These are phyloP conservation scores for Boletus edulis DNA, from an alignment of 768 basidiomycete species.

Conservation along the genomic window DNA sequence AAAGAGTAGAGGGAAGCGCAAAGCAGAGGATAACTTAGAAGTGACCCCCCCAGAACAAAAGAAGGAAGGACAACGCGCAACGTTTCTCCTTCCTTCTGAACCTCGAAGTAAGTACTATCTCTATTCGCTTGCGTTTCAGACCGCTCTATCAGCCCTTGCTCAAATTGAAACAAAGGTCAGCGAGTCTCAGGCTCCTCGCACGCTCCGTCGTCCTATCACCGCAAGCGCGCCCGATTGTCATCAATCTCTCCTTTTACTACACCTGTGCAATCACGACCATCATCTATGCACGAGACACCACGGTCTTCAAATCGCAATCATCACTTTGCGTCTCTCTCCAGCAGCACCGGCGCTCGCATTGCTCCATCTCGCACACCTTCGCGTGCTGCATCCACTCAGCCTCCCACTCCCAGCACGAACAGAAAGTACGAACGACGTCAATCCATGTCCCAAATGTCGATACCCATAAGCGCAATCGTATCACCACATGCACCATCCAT, in stretches of 20 bases:
- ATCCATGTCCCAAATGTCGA: constrained; percentile 69
- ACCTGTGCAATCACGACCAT: constrained; percentile 30
- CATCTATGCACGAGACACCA: constrained; percentile 29
- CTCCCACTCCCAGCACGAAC: constrained; percentile 22
- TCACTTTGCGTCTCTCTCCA: constrained; percentile 34
- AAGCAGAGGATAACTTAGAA: constrained; percentile 72
- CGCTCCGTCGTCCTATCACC: constrained; percentile 71
- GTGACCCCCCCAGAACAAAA: constrained; percentile 64
- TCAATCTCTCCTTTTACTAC: constrained; percentile 34
- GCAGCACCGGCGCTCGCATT: constrained; percentile 30
- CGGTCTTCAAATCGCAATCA: constrained; percentile 13
- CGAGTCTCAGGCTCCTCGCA: constrained; percentile 53
- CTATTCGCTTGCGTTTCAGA: constrained; percentile 15
- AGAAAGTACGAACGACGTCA: constrained; percentile 38
- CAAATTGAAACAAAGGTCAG: constrained; percentile 41
- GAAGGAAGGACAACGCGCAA: constrained; percentile 49
- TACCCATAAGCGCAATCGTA: constrained; percentile 75
- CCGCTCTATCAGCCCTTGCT: constrained; percentile 23
- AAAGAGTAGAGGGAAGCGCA: constrained; percentile 59
- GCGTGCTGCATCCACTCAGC: constrained; percentile 35
- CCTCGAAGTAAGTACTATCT: constrained; percentile 50
- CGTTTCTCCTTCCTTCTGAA: constrained; percentile 57
- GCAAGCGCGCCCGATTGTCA: constrained; percentile 67
- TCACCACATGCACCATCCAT: constrained; percentile 79
- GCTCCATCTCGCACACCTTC: constrained; percentile 34